These are phyloP conservation scores for Postia placenta DNA, from an alignment of 768 basidiomycete genomes.

Conservation along the genomic window DNA sequence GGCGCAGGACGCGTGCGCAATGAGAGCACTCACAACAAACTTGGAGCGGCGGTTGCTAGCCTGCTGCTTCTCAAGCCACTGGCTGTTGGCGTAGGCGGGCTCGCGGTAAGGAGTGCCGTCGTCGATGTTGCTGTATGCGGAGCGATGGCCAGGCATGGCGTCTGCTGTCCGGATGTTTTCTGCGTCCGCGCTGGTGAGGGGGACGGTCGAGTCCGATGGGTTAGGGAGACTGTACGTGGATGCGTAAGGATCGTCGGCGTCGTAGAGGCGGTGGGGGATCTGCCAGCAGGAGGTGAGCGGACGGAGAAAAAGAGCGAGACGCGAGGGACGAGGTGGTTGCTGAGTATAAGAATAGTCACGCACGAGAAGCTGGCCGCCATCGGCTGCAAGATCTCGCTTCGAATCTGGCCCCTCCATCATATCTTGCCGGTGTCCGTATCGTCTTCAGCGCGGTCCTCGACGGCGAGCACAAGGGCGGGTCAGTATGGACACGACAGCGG, in stretches of 20 bases:
- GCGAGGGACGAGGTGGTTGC: not conserved
- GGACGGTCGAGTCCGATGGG: slow-evolving; percentile 11
- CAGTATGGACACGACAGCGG: not conserved
- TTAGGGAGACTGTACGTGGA: not conserved
- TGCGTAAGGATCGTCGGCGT: slow-evolving; percentile 31
- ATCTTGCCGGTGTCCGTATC: not conserved
- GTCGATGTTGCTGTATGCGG: slow-evolving; percentile 20
- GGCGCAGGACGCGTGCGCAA: not conserved
- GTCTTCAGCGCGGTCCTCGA: not conserved
- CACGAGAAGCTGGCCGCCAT: slow-evolving; percentile 5
- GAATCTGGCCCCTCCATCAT: not conserved
- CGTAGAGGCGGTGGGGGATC: slow-evolving; percentile 27
- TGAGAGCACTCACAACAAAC: slow-evolving; percentile 43
- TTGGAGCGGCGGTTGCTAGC: slow-evolving; percentile 32
- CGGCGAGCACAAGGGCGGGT: not conserved
- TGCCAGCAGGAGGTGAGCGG: slow-evolving; percentile 23
- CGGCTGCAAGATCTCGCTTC: not conserved
- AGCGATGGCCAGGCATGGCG: slow-evolving; percentile 15
- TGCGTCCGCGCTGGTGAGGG: slow-evolving; percentile 11
- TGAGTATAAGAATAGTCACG: not conserved
- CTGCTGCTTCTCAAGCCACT: slow-evolving; percentile 36
- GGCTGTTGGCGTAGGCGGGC: slow-evolving; percentile 25
- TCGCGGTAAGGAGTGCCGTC: slow-evolving; percentile 22
- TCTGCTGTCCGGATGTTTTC: not conserved
- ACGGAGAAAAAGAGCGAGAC: slow-evolving; percentile 1